These are phyloP conservation scores for Melaleuca quinquenervia DNA, from an alignment of 345 rosid genomes.

Conservation along the genomic window DNA sequence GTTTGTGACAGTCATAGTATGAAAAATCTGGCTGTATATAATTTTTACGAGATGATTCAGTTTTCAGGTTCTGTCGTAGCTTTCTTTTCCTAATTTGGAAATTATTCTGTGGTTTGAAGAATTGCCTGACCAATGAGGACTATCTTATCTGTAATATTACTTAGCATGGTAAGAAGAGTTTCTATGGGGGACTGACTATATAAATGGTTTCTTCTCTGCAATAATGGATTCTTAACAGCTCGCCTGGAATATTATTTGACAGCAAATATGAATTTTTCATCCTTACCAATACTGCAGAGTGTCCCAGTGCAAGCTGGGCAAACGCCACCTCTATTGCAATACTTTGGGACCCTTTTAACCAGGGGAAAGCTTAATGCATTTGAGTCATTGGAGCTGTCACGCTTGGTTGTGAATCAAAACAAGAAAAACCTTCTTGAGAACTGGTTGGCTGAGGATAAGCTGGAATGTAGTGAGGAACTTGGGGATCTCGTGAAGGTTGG, in stretches of 20 bases:
- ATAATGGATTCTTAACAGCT: not conserved
- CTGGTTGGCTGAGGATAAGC: slow-evolving; percentile 97
- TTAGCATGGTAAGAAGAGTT: not conserved
- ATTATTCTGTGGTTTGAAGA: not conserved
- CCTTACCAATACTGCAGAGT: slow-evolving; percentile 42
- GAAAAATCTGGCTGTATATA: not conserved
- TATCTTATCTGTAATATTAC: not conserved
- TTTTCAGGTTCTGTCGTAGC: not conserved
- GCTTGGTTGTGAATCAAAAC: slow-evolving; percentile 96
- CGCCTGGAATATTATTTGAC: not conserved
- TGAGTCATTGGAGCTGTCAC: slow-evolving; percentile 95
- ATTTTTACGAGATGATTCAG: not conserved
- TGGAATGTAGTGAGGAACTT: slow-evolving; percentile 98
- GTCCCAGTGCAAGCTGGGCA: slow-evolving; percentile 99
- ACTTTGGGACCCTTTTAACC: slow-evolving; percentile 92
- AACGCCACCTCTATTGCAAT: slow-evolving; percentile 92
- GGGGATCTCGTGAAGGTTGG: slow-evolving; percentile 98
- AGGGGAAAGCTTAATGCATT: slow-evolving; percentile 95
- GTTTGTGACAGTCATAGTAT: not conserved
- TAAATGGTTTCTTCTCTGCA: not conserved
- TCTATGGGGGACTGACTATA: not conserved
- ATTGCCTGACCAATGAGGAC: not conserved
- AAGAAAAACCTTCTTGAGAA: slow-evolving; percentile 94
- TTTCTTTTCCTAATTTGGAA: not conserved
- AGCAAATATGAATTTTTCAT: not conserved